Evolutionary conservation across 1,139 yeast species (phyloP).

Genomic region (Kodamaea ohmeri): DNA sequence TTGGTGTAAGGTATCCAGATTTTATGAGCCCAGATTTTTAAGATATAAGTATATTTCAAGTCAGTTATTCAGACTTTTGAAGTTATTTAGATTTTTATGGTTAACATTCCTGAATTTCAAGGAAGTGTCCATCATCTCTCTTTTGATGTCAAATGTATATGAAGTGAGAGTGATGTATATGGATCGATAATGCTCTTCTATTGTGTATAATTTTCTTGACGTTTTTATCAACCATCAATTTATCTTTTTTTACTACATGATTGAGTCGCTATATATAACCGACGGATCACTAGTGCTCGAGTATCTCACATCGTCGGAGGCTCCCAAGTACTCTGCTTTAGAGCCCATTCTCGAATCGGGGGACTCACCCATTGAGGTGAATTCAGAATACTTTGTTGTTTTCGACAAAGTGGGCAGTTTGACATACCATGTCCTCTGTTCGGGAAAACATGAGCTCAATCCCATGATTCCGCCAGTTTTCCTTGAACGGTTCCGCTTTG

Average conservation of each 20-base stretch:
- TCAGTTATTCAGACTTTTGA: too few relatives aligned
- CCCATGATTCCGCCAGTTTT: constrained; percentile 61
- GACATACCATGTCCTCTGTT: constrained; percentile 29
- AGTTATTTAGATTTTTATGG: not conserved
- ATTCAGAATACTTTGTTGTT: constrained; percentile 28
- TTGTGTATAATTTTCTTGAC: too few relatives aligned
- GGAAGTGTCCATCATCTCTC: too few relatives aligned
- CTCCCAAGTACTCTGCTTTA: constrained; percentile 50
- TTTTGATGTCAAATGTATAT: too few relatives aligned
- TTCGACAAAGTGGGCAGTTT: constrained; percentile 24
- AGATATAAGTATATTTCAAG: too few relatives aligned
- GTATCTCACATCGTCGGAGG: constrained; percentile 48
- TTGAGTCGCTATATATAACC: constrained; percentile 63
- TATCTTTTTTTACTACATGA: constrained; percentile 12
- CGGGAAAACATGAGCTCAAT: constrained; percentile 20
- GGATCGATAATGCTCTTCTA: too few relatives aligned
- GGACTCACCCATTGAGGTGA: constrained; percentile 26
- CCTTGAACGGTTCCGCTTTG: constrained; percentile 48
- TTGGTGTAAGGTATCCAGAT: too few relatives aligned
- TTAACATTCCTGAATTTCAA: not conserved
- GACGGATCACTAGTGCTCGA: constrained; percentile 59
- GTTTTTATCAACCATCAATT: too few relatives aligned
- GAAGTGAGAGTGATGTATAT: too few relatives aligned
- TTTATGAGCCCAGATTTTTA: too few relatives aligned
- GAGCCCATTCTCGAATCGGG: constrained; percentile 21